phyloP scores from a whole-genome alignment of 2,329 filamentous ascomycete species.

The Nectriaceae sp. region DNA sequence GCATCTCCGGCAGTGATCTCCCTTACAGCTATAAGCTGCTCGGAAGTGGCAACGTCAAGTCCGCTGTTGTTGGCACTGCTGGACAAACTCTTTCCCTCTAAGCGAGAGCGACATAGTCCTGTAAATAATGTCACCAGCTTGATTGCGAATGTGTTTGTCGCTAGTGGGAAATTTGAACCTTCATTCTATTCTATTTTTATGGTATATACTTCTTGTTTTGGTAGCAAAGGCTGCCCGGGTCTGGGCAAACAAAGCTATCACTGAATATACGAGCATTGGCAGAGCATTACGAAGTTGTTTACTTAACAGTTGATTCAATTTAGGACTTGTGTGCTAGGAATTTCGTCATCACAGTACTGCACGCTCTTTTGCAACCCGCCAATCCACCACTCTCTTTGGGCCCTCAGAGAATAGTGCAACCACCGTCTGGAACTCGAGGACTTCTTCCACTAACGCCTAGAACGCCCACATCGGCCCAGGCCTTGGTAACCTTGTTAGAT shows the following conservation, averaged over 20 bases:
- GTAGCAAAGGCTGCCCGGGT: background rate
- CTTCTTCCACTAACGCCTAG: no score
- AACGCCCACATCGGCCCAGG: slow-evolving; percentile 52
- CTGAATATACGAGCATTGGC: slow-evolving; percentile 5
- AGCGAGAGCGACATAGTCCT: slow-evolving; percentile 10
- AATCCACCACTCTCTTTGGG: no score
- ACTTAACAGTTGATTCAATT: no score
- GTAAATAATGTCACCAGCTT: background rate
- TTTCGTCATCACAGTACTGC: no score
- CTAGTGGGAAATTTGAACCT: background rate
- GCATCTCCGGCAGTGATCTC: slow-evolving; percentile 55
- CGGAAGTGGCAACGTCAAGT: slow-evolving; percentile 49
- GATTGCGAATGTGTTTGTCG: background rate
- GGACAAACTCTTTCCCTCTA: slow-evolving; percentile 41
- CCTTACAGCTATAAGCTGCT: slow-evolving; percentile 49
- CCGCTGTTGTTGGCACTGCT: slow-evolving; percentile 40
- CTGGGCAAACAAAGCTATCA: background rate
- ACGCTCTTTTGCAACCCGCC: no score
- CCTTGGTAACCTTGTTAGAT: slow-evolving; percentile 45
- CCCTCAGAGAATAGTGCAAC: no score
- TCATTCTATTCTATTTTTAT: slow-evolving; percentile 11
- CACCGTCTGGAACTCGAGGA: no score
- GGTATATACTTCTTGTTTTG: slow-evolving; percentile 12
- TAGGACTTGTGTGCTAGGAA: no score
- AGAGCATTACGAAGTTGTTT: no score